Evolutionary conservation across 2,329 filamentous ascomycete species (phyloP).

Genomic region (Teratosphaeria nubilosa): DNA sequence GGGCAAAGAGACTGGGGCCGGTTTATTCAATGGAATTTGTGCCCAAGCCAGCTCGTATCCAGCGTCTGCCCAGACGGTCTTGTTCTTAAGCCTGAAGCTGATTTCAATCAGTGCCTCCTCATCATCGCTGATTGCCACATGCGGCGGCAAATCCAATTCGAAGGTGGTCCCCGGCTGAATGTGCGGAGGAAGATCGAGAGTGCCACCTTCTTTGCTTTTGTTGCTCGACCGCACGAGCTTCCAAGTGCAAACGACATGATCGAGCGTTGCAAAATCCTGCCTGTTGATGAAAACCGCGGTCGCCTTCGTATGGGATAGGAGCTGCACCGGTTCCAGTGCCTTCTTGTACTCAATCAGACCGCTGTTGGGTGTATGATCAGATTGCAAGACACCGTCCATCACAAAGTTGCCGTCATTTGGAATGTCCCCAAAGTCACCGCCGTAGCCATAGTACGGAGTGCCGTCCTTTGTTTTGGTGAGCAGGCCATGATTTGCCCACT

Average conservation of each 20-base stretch:
- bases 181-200: constrained; percentile 4
- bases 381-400: constrained; percentile 35
- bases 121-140: neutral
- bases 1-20: constrained; percentile 6
- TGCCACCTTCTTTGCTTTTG: constrained; percentile 1
- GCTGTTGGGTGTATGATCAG: constrained; percentile 32
- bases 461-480: constrained; percentile 29
- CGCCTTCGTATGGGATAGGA: constrained; percentile 24
- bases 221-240: constrained; percentile 10
- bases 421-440: constrained; percentile 30
- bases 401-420: constrained; percentile 34
- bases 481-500: constrained; percentile 38
- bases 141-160: constrained; percentile 11
- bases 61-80: constrained; percentile 22
- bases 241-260: constrained; percentile 23
- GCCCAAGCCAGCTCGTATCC: constrained; percentile 29
- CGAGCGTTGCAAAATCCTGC: constrained; percentile 26
- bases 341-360: constrained; percentile 36
- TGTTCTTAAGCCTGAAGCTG: constrained; percentile 25
- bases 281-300: constrained; percentile 17
- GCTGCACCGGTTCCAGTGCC: constrained; percentile 32
- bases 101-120: constrained; percentile 14
- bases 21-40: constrained; percentile 18
- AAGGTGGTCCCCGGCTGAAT: constrained; percentile 9
- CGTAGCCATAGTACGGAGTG: constrained; percentile 33